Percentiles rank a stretch among this genome's conserved stretches.
Evolutionary conservation across 768 basidiomycete genomes (phyloP).

Genomic region (Boletus edulis): DNA sequence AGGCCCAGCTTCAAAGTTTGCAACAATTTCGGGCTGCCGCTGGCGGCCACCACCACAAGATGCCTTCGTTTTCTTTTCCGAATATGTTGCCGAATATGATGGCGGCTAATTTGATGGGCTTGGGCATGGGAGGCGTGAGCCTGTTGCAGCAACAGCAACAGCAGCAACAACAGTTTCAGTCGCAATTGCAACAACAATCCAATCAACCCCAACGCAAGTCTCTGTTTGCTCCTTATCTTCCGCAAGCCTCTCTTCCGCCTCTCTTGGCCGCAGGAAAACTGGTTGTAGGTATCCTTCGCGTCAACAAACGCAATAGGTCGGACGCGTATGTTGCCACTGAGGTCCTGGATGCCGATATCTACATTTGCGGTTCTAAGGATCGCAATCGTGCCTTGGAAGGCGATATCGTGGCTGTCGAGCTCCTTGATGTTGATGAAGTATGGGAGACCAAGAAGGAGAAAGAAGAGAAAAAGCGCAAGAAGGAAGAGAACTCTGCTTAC

Average conservation of each 20-base stretch:
- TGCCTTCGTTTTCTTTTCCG: slow-evolving; percentile 96
- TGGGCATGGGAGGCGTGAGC: slow-evolving; percentile 78
- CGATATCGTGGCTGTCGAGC: slow-evolving; percentile 96
- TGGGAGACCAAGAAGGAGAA: slow-evolving; percentile 99
- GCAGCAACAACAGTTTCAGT: slow-evolving; percentile 72
- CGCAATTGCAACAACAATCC: slow-evolving; percentile 90
- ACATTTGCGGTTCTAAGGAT: slow-evolving; percentile 98
- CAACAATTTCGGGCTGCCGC: slow-evolving; percentile 96
- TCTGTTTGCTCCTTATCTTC: slow-evolving; percentile 96
- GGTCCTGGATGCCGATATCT: slow-evolving; percentile 97
- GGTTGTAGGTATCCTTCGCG: slow-evolving; percentile 94
- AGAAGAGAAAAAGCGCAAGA: slow-evolving; percentile 99
- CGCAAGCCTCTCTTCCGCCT: slow-evolving; percentile 95
- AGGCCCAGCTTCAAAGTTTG: slow-evolving; percentile 93
- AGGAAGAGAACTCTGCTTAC: slow-evolving; percentile 97
- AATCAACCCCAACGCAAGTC: slow-evolving; percentile 95
- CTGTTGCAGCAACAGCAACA: slow-evolving; percentile 91
- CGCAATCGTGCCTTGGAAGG: slow-evolving; percentile 98
- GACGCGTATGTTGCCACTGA: slow-evolving; percentile 99
- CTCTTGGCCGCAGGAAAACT: slow-evolving; percentile 95
- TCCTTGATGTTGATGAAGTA: slow-evolving; percentile 96
- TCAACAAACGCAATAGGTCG: slow-evolving; percentile 97
- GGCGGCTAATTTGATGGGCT: slow-evolving; percentile 95
- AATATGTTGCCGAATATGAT: slow-evolving; percentile 98
- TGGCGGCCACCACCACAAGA: slow-evolving; percentile 93